Conservation (phyloP, 179 eudicot genomes). For the Silene coronaria region DNA sequence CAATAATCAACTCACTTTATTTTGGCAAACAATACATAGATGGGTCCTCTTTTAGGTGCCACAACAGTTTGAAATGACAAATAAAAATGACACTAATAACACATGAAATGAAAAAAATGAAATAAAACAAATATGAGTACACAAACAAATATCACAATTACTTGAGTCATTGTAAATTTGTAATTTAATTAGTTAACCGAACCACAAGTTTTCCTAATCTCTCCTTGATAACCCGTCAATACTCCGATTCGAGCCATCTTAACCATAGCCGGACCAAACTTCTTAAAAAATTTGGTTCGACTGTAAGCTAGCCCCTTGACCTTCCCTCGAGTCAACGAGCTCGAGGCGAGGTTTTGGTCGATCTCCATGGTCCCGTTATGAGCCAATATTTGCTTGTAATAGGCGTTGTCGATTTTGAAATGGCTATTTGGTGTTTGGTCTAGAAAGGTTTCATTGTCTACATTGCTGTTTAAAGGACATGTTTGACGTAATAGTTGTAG, state of each 20-base stretch:
- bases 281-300: constrained; percentile 18
- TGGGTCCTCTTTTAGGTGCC: neutral
- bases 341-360: constrained; percentile 22
- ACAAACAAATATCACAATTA: neutral
- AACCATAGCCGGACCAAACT: constrained; percentile 33
- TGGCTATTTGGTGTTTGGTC: constrained; percentile 37
- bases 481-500: constrained; percentile 15
- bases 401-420: constrained; percentile 28
- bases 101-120: neutral
- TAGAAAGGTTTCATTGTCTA: constrained; percentile 26
- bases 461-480: constrained; percentile 27
- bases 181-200: constrained; percentile 12
- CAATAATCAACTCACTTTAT: neutral
- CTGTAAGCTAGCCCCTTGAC: constrained; percentile 24
- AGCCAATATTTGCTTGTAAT: constrained; percentile 32
- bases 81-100: too few species aligned
- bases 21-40: neutral
- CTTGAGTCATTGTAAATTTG: neutral
- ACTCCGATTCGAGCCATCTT: constrained; percentile 31
- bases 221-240: constrained; percentile 25
- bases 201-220: constrained; percentile 28
- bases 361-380: constrained; percentile 28
- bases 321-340: constrained; percentile 14
- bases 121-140: neutral
- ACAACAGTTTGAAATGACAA: neutral